Conservation (phyloP, 202 grass and related monocot species). For the Digitaria exilis region DNA sequence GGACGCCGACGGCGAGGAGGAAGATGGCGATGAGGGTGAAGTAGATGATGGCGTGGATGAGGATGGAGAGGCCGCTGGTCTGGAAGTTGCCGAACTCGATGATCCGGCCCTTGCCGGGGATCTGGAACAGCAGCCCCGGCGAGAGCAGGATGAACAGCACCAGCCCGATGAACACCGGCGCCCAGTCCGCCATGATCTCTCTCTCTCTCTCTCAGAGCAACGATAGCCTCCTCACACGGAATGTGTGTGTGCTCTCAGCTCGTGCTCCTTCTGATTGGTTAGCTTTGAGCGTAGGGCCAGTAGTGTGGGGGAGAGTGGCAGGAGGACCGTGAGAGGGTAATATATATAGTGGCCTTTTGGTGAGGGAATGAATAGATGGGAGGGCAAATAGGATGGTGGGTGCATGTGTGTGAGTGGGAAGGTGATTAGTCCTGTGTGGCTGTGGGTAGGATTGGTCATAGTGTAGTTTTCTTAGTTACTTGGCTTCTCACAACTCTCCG, state of each 20-base stretch:
- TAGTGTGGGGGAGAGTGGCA: constrained; percentile 5
- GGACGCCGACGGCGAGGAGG: constrained; percentile 73
- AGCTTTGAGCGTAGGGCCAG: constrained; percentile 2
- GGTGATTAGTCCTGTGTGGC: background rate
- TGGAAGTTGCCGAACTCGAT: constrained; percentile 85
- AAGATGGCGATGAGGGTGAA: constrained; percentile 84
- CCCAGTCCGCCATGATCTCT: constrained; percentile 75
- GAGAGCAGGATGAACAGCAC: constrained; percentile 89
- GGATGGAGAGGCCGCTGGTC: constrained; percentile 80
- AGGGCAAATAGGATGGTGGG: constrained; percentile 29
- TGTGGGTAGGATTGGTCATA: background rate
- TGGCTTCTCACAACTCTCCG: background rate
- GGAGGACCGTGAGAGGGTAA: background rate
- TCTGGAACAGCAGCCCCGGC: constrained; percentile 84
- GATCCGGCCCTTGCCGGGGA: constrained; percentile 65
- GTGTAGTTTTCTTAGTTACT: background rate
- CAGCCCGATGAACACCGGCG: constrained; percentile 71
- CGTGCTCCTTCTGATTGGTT: background rate
- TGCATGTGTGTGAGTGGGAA: background rate
- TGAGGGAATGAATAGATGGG: constrained; percentile 1
- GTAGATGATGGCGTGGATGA: constrained; percentile 86
- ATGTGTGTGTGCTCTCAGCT: background rate
- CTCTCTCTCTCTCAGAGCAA: background rate
- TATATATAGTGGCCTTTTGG: constrained; percentile 25
- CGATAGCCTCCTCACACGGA: background rate